phyloP scores from a whole-genome alignment of 2,329 filamentous ascomycete species.

The Dothidotthia symphoricarpi region DNA sequence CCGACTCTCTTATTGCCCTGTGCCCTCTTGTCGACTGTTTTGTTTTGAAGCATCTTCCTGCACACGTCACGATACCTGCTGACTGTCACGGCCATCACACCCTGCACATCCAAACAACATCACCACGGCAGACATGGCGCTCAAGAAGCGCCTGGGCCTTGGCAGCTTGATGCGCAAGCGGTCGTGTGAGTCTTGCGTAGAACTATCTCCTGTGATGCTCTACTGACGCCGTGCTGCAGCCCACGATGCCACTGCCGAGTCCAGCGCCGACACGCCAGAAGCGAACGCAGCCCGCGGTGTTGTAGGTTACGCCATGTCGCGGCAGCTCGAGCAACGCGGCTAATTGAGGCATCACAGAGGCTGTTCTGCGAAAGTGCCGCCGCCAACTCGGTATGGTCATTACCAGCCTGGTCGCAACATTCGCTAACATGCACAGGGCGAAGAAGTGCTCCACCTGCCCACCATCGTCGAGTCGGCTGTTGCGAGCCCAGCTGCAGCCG shows the following conservation, averaged over 20 bases:
- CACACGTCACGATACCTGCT: too few species aligned
- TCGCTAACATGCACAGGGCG: conserved; percentile 55
- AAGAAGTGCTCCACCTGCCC: conserved; percentile 90
- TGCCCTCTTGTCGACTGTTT: too few species aligned
- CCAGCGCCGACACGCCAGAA: conserved; percentile 61
- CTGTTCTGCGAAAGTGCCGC: conserved; percentile 77
- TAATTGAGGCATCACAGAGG: conserved; percentile 53
- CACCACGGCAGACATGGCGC: conserved; percentile 32
- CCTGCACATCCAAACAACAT: too few species aligned
- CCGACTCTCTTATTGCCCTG: background rate
- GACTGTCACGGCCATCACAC: too few species aligned
- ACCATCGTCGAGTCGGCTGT: conserved; percentile 93
- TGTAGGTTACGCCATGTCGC: conserved; percentile 50
- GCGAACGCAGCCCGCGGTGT: conserved; percentile 64
- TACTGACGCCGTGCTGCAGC: conserved; percentile 22
- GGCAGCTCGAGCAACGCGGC: conserved; percentile 2
- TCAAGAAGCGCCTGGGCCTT: conserved; percentile 41
- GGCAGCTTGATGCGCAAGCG: conserved; percentile 39
- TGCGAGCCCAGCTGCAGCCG: conserved; percentile 81
- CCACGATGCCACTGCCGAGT: conserved; percentile 27
- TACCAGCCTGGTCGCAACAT: background rate
- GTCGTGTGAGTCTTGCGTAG: conserved; percentile 21
- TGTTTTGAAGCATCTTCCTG: too few species aligned
- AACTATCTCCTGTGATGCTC: background rate
- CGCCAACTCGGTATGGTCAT: conserved; percentile 46